Conservation (phyloP, 2,329 filamentous ascomycete genomes). For the Alternaria alternata region DNA sequence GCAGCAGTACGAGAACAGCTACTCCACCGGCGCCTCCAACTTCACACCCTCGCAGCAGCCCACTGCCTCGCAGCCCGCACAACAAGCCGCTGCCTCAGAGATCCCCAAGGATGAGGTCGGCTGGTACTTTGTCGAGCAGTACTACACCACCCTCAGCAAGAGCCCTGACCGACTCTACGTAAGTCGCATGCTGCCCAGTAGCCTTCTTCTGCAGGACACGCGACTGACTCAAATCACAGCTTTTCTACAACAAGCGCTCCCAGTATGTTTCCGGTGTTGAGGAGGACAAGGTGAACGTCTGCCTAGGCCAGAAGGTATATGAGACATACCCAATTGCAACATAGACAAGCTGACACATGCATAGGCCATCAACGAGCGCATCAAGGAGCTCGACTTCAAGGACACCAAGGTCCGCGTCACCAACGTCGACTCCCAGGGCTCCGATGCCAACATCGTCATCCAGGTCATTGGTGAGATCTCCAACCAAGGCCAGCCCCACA, state of each 20-base stretch:
- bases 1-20: slow-evolving; percentile 53
- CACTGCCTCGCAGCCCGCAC: slow-evolving; percentile 36
- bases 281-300: slow-evolving; percentile 85
- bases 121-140: slow-evolving; percentile 99
- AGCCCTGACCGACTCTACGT: slow-evolving; percentile 88
- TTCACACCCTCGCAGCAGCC: slow-evolving; percentile 41
- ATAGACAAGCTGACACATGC: slow-evolving; percentile 4
- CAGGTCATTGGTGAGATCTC: slow-evolving; percentile 98
- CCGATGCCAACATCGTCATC: slow-evolving; percentile 92
- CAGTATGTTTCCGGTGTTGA: slow-evolving; percentile 94
- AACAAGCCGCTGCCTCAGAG: slow-evolving; percentile 47
- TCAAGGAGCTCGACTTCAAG: slow-evolving; percentile 91
- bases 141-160: slow-evolving; percentile 97
- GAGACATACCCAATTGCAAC: neutral
- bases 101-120: slow-evolving; percentile 91
- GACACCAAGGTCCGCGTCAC: slow-evolving; percentile 98
- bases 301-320: slow-evolving; percentile 85
- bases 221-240: slow-evolving; percentile 52
- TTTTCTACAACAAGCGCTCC: slow-evolving; percentile 96
- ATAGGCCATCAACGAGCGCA: slow-evolving; percentile 91
- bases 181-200: slow-evolving; percentile 29
- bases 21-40: slow-evolving; percentile 38
- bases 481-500: slow-evolving; percentile 88
- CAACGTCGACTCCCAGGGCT: slow-evolving; percentile 96
- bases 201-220: neutral